Percentiles rank a stretch among this genome's conserved stretches.
Evolutionary conservation across 2,329 filamentous ascomycete species (phyloP).

Genomic region (Lecanicillium sp.): DNA sequence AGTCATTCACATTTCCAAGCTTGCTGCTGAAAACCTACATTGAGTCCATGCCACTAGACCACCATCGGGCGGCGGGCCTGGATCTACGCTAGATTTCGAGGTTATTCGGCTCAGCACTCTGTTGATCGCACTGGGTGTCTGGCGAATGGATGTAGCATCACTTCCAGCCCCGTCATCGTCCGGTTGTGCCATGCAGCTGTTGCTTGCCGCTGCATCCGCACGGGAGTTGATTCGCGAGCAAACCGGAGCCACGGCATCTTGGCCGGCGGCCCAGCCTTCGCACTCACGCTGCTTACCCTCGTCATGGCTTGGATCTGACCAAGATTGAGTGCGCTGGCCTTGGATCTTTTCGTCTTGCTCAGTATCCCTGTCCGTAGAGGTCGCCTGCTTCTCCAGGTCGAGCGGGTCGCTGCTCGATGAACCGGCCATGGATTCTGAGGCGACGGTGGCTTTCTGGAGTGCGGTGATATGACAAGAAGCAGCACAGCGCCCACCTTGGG

Average conservation of each 20-base stretch:
- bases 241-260: slow-evolving; percentile 4
- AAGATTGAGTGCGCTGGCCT: too few species aligned
- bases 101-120: slow-evolving; percentile 34
- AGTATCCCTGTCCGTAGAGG: neutral
- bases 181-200: neutral
- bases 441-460: too few species aligned
- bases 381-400: slow-evolving; percentile 1
- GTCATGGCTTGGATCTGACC: too few species aligned
- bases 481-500: too few species aligned
- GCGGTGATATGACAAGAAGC: too few species aligned
- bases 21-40: slow-evolving; percentile 29
- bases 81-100: slow-evolving; percentile 30
- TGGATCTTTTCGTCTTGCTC: too few species aligned
- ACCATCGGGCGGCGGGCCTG: slow-evolving; percentile 43
- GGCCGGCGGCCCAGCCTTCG: slow-evolving; percentile 6
- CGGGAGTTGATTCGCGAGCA: neutral
- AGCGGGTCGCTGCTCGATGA: slow-evolving; percentile 1
- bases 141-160: slow-evolving; percentile 4
- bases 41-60: slow-evolving; percentile 39
- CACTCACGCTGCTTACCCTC: neutral
- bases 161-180: slow-evolving; percentile 5
- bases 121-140: slow-evolving; percentile 17
- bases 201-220: neutral
- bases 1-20: too few species aligned
- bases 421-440: neutral